Percentiles rank a stretch among this genome's conserved stretches.
Evolutionary conservation across 1,139 yeast genomes (phyloP).

Genomic region (Candida sanyaensis): DNA sequence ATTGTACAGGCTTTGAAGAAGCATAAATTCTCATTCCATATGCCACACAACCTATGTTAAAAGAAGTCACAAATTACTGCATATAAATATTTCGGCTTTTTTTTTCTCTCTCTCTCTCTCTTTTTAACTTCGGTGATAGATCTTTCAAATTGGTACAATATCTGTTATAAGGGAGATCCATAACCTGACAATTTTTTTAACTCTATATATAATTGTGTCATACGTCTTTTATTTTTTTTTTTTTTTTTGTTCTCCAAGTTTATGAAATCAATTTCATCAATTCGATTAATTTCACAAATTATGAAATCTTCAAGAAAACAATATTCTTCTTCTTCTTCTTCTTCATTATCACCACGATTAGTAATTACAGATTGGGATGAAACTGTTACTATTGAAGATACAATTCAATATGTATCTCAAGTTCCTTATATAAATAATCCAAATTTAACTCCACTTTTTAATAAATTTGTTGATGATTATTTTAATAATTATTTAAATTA

Average conservation of each 20-base stretch:
- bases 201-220: not conserved
- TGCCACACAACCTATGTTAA: no score
- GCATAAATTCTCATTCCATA: no score
- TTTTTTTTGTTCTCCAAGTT: not conserved
- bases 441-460: slow-evolving; percentile 39
- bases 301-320: not conserved
- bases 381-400: slow-evolving; percentile 60
- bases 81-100: no score
- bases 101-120: no score
- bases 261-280: not conserved
- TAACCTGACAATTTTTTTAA: no score
- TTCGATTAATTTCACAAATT: not conserved
- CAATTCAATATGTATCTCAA: slow-evolving; percentile 52
- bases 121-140: no score
- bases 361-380: slow-evolving; percentile 72
- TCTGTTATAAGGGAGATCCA: no score
- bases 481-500: slow-evolving; percentile 33
- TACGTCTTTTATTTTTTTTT: not conserved
- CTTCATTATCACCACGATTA: slow-evolving; percentile 12
- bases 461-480: slow-evolving; percentile 49
- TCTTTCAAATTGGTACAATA: no score
- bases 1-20: not conserved
- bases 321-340: not conserved
- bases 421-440: slow-evolving; percentile 49
- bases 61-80: no score